Percentiles rank a stretch among this genome's conserved stretches.
phyloP scores from a whole-genome alignment of 1,139 yeast species.

The Spathaspora sp. region DNA sequence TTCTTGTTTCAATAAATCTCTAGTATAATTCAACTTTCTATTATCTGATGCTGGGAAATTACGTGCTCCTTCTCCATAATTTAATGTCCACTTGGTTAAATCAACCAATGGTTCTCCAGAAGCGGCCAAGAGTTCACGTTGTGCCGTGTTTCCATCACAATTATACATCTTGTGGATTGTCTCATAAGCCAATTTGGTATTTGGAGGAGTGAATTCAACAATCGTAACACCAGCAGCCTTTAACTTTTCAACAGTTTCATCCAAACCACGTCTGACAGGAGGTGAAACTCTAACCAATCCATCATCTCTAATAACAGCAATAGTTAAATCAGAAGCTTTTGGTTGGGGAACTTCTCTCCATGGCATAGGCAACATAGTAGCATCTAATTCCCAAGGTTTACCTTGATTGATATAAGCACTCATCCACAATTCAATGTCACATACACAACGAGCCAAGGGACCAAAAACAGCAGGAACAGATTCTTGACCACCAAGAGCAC shows the following conservation, averaged over 20 bases:
- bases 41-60: conserved; percentile 43
- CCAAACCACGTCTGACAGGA: conserved; percentile 48
- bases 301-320: conserved; percentile 42
- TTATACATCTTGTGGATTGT: conserved; percentile 50
- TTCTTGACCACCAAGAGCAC: conserved; percentile 59
- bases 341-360: conserved; percentile 59
- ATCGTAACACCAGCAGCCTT: conserved; percentile 32
- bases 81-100: conserved; percentile 59
- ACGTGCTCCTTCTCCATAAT: conserved; percentile 57
- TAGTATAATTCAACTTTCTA: conserved; percentile 44
- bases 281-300: conserved; percentile 47
- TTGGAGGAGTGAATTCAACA: conserved; percentile 51
- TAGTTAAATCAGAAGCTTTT: conserved; percentile 34
- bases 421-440: conserved; percentile 65
- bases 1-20: conserved; percentile 57
- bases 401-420: conserved; percentile 57
- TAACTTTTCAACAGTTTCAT: conserved; percentile 27
- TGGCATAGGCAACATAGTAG: conserved; percentile 52
- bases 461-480: conserved; percentile 61
- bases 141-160: conserved; percentile 61
- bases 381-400: conserved; percentile 69
- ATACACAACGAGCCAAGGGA: conserved; percentile 60
- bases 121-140: conserved; percentile 47
- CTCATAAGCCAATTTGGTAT: conserved; percentile 49
- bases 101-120: conserved; percentile 68